phyloP scores from a whole-genome alignment of 768 basidiomycete genomes.

The Saitozyma sp. region DNA sequence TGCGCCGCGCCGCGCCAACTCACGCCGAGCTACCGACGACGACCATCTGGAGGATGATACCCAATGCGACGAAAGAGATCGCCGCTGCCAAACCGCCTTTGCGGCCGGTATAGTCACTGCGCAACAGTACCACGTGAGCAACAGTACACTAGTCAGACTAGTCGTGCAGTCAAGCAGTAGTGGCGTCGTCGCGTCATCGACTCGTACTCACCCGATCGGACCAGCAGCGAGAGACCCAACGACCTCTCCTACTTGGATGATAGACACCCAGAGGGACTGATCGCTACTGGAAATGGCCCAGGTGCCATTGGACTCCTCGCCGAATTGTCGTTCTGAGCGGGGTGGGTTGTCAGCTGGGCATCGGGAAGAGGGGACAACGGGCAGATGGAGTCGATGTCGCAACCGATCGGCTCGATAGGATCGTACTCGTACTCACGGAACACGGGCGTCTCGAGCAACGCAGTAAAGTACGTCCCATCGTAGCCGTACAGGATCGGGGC shows the following conservation, averaged over 20 bases:
- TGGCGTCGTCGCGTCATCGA: too few species aligned
- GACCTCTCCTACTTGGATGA: slow-evolving; percentile 52
- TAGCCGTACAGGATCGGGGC: slow-evolving; percentile 12
- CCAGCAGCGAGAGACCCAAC: slow-evolving; percentile 49
- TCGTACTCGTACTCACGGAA: slow-evolving; percentile 14
- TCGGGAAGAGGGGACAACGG: too few species aligned
- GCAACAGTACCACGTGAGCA: background rate
- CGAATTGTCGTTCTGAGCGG: slow-evolving; percentile 29
- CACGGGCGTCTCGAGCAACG: slow-evolving; percentile 24
- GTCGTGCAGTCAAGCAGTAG: background rate
- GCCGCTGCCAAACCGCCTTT: slow-evolving; percentile 46
- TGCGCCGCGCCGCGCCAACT: background rate
- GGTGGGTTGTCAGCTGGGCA: background rate
- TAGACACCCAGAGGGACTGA: slow-evolving; percentile 39
- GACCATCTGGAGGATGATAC: slow-evolving; percentile 42
- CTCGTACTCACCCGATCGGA: slow-evolving; percentile 35
- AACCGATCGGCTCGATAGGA: background rate
- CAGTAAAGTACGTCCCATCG: slow-evolving; percentile 44
- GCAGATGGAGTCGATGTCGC: background rate
- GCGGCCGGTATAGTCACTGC: slow-evolving; percentile 42
- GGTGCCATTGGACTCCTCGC: slow-evolving; percentile 19
- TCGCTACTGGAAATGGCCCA: slow-evolving; percentile 29
- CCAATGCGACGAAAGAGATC: slow-evolving; percentile 41
- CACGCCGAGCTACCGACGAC: slow-evolving; percentile 28
- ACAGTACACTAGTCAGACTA: too few species aligned